Evolutionary conservation across 495 filamentous ascomycete genomes (phyloP), one percentile per base, ranked within the genome.

Genomic region (Aspergillus avenaceus): DNA sequence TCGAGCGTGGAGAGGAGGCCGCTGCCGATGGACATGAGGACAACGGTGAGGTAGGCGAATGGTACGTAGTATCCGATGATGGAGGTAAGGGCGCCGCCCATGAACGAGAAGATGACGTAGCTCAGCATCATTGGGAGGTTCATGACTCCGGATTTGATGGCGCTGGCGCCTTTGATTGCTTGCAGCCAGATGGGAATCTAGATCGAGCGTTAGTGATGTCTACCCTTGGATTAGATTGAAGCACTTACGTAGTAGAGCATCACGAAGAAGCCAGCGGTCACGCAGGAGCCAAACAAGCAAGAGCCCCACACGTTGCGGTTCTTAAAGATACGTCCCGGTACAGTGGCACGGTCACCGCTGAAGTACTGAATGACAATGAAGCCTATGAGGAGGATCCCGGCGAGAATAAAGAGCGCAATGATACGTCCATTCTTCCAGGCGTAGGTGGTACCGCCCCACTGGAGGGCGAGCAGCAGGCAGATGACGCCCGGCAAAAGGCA

Each of bases 301-400:
- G 69, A 63, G 3, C 67, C 65, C 37, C 67, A 65, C 12, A 91
- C 76, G 38, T 65, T 83, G 12, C 84, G 78, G 46, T 85, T 80
- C 3, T 59, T 77, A 46, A 90, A 66, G 41, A 91, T 69, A 34
- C 76, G 75, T 2, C 75, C 67, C 1, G 85, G 85, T 4, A 91
- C 66, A 1, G 84, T 87, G 1, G 87, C 87, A 3, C 69, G 76
- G n/a, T 88, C 77, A 1, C 77, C 77, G 56, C 71, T 72, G 61
- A 73, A 64, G 46, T 82, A 62, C 61, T 91, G 82, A 9, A 88
- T 65, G n/a, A 58, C 64, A 19, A 73, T 55, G 52, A 89, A 90
- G 31, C 55, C 50, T 45, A 67, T 24, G 34, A 77, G 60, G 2
- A 87, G 65, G 5, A 89, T 61, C 21, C 58, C 78, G 50, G 82